Base-by-base conservation (phyloP, 2,329 filamentous ascomycete species). In the Remersonia thermophila region DNA sequence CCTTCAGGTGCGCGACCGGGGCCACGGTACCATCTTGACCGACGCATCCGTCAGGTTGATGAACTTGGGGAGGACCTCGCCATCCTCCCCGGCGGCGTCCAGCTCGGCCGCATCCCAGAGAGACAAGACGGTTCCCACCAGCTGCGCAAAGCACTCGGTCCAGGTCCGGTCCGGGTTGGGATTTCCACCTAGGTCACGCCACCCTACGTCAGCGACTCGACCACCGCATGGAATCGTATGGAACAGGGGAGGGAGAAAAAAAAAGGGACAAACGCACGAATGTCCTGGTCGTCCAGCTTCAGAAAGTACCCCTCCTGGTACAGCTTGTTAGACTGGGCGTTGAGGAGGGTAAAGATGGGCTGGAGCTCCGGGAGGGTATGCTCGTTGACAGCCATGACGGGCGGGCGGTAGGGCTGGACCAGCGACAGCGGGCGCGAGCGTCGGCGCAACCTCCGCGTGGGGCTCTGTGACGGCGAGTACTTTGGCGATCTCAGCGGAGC, bases 281-380 rank as follows among this genome's bases (percentile, higher is more conserved):
- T 80, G 53, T 96, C 93, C 49, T 94, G 77, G 58, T 98, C 91
- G 57, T 95, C 89, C 33, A 98, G 66, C 61, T 96, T 98, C 49
- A 98, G 63, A 48, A 98, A 96, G 55, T 96, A 98, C 27, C 91
- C 91, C 62, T 98, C 91, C 50, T 95, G 87, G 57, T 96, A 98
- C 38, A 96, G 66, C 62, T 96, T 96, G 60, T 95, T 95, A 39
- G 77, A 80, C 58, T 98, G 91, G 60, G 81, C 91, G 62, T 94
- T 96, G 47, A 98, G 71, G 54, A 85, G 91, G 42, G 76, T 83
- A 60, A 96, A 96, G 51, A 96, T 87, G 45, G 87, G 89, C 62
- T 86, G 82, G 44, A 98, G 69, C 67, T 98, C 91, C 27, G 91
- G 86, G 44, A 91, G 77, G 20, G 84, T 93, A 55, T 95, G 85